Conservation (phyloP, 345 rosid genomes). For the Erodium maritimum region DNA sequence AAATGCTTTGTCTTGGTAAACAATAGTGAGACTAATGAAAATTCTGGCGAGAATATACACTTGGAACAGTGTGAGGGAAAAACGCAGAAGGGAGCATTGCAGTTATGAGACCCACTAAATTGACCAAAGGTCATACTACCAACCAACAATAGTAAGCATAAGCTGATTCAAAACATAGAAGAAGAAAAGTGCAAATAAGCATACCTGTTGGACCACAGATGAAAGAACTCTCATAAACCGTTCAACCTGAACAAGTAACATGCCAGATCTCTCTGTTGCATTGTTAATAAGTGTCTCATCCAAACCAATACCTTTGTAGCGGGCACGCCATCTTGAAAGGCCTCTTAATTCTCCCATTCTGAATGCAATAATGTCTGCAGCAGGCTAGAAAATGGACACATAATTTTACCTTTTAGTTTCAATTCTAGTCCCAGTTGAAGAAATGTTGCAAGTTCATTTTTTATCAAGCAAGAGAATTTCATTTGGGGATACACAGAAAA, state of each 20-base stretch:
- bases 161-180: background rate
- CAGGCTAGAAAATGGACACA: slow-evolving; percentile 55
- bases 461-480: slow-evolving; percentile 5
- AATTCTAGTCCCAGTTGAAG: slow-evolving; percentile 13
- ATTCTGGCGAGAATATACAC: background rate
- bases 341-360: slow-evolving; percentile 92
- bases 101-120: background rate
- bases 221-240: slow-evolving; percentile 74
- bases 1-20: background rate
- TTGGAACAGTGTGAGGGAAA: background rate
- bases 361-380: slow-evolving; percentile 86
- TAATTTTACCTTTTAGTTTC: slow-evolving; percentile 22
- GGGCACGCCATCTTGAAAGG: slow-evolving; percentile 88
- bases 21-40: background rate
- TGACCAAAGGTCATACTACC: background rate
- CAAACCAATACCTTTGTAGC: slow-evolving; percentile 60
- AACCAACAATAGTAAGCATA: background rate
- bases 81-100: background rate
- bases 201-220: slow-evolving; percentile 74
- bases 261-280: slow-evolving; percentile 72
- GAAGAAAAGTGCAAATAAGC: slow-evolving; percentile 11
- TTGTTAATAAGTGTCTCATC: slow-evolving; percentile 53
- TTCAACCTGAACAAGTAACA: slow-evolving; percentile 72
- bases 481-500: background rate
- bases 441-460: slow-evolving; percentile 8